Evolutionary conservation across 2,329 filamentous ascomycete species (phyloP), one percentile per base, ranked within the genome.

Genomic region (Shiraia sp.): DNA sequence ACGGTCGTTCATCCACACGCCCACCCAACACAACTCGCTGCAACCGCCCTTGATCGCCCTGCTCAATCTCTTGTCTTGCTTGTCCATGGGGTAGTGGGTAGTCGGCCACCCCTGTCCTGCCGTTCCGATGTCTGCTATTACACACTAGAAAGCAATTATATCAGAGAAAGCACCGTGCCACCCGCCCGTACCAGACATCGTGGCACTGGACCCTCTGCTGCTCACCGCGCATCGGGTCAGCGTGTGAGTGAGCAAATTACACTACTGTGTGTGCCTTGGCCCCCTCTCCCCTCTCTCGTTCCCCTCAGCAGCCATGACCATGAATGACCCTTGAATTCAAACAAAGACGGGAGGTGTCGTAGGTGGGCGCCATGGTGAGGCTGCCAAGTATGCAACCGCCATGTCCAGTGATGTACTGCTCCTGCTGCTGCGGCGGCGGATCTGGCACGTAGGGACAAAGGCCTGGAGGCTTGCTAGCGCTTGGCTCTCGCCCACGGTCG

Each of bases 161-260:
- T n/a, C n/a, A n/a, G n/a, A n/a, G n/a, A 53, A 53, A 50, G 45
- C 56, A 48, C 61, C 55, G 61, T 65, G 51, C 52, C 47, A 65
- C 61, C 36, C 53, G 58, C 51, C 47, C 51, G n/a, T 47, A 51
- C 56, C 40, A 58, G 49, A 53, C 26, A 50, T 51, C 32, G 48
- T 59, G 47, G 35, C 42, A 35, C 17, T 24, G n/a, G 19, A 19
- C 14, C 30, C 22, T 10, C 10, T 14, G 6, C 7, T 13, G 13
- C 6, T 26, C 24, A 23, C 10, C 30, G 10, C 16, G 10, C 4
- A 23, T 44, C 50, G 47, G 55, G 38, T 49, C 47, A 52, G 55
- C 51, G 56, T 56, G 47, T 36, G 36, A 16, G 9, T 40, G 32
- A 31, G 14, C 39, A 44, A 39, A 46, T 47, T 32, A n/a, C 40